Base-by-base conservation (phyloP, 2,329 filamentous ascomycete genomes). In the Coniochaeta sp. region DNA sequence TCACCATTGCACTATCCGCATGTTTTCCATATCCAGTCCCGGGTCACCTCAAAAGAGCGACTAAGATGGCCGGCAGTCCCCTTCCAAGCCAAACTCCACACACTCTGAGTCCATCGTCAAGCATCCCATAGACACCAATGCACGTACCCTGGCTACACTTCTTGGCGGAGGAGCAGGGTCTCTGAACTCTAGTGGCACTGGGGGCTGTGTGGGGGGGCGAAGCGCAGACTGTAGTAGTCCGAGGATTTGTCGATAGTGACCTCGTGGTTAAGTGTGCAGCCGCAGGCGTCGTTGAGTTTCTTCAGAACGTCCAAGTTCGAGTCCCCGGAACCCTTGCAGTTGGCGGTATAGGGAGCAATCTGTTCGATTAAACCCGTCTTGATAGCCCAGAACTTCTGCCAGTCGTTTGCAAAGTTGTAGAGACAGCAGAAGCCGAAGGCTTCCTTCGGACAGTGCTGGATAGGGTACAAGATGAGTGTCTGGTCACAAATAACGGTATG, bases 221-320 rank as follows among this genome's bases (percentile, higher is more conserved):
- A 28, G 47, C 47, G 47, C 47, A 52, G 47, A 8, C 17, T 52
- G n/a, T 28, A 61, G 55, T 62, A 62, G 47, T 59, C 60, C 36
- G 24, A 55, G 28, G 22, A 22, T 28, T 16, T 26, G 58, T 58
- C 55, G 47, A 58, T 38, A 5, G 16, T 32, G 55, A 62, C 60
- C 60, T 60, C 52, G 55, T 60, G 58, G 44, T 55, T 38, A 24
- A 62, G 55, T 9, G 58, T 62, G 55, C 60, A 62, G 55, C 58
- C 60, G 58, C 60, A 62, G 55, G 57, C 58, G 38, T 62, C 60
- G 58, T 62, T 58, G 58, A 62, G 57, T 55, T 60, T 60, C 30
- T 32, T 32, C 32, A 62, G 24, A 8, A 62, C 44, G 38, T 58
- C 44, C 54, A 26, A 19, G 28, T 28, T 19, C 55, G n/a, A 58